Evolutionary conservation across 2,329 filamentous ascomycete genomes (phyloP).

Genomic region (Curvularia sp.): DNA sequence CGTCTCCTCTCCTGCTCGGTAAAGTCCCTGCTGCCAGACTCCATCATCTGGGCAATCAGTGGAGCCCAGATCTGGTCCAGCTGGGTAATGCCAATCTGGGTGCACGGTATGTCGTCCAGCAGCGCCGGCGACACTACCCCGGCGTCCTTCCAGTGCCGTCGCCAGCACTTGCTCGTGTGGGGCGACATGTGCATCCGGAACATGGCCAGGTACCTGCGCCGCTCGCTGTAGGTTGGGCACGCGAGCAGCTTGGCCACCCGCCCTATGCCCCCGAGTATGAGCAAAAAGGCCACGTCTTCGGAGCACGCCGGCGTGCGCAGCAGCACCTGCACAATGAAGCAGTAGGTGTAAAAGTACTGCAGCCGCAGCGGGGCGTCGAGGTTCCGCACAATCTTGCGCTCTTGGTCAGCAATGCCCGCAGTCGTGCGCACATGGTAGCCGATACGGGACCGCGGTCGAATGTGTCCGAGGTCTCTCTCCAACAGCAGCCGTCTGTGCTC

Average conservation of each 20-base stretch:
- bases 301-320: slow-evolving; percentile 41
- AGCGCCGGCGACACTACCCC: slow-evolving; percentile 45
- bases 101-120: slow-evolving; percentile 46
- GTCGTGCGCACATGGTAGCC: slow-evolving; percentile 47
- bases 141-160: slow-evolving; percentile 45
- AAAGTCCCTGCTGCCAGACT: slow-evolving; percentile 36
- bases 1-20: slow-evolving; percentile 39
- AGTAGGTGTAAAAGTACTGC: slow-evolving; percentile 50
- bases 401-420: slow-evolving; percentile 35
- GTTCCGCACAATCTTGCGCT: slow-evolving; percentile 39
- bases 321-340: slow-evolving; percentile 47
- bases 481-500: slow-evolving; percentile 43
- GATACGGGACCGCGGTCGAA: slow-evolving; percentile 41
- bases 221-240: slow-evolving; percentile 41
- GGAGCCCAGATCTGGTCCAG: slow-evolving; percentile 49
- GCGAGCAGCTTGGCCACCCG: slow-evolving; percentile 46
- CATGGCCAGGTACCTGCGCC: slow-evolving; percentile 40
- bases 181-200: slow-evolving; percentile 48
- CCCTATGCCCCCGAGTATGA: slow-evolving; percentile 46
- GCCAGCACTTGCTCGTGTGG: slow-evolving; percentile 45
- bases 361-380: slow-evolving; percentile 44
- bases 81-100: slow-evolving; percentile 46
- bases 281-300: slow-evolving; percentile 48
- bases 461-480: slow-evolving; percentile 44
- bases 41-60: slow-evolving; percentile 43